These are phyloP conservation scores for Pouteria glomerata DNA, from an alignment of 148 eudicot species.

Conservation along the genomic window DNA sequence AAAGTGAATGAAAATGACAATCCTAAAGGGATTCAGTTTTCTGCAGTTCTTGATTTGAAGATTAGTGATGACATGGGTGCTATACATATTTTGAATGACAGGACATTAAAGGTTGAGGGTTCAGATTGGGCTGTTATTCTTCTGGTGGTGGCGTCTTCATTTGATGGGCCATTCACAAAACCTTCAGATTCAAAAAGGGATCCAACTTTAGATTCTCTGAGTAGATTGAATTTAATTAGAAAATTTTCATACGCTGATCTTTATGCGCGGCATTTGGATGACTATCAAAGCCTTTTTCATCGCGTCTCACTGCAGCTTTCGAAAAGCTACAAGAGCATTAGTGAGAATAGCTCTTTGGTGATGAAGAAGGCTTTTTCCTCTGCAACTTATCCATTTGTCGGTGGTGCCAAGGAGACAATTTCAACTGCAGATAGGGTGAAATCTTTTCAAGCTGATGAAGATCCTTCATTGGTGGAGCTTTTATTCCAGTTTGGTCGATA, in stretches of 20 bases:
- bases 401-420: slow-evolving; percentile 15
- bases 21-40: slow-evolving; percentile 64
- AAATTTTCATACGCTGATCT: slow-evolving; percentile 50
- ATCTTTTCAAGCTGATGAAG: slow-evolving; percentile 69
- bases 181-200: slow-evolving; percentile 58
- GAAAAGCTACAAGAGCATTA: slow-evolving; percentile 27
- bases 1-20: slow-evolving; percentile 20
- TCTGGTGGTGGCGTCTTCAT: slow-evolving; percentile 67
- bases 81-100: slow-evolving; percentile 36
- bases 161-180: slow-evolving; percentile 61
- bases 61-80: slow-evolving; percentile 37
- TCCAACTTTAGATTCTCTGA: slow-evolving; percentile 48
- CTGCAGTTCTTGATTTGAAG: slow-evolving; percentile 56
- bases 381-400: neutral
- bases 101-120: slow-evolving; percentile 54
- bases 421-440: slow-evolving; percentile 67
- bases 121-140: slow-evolving; percentile 68
- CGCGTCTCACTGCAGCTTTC: slow-evolving; percentile 73
- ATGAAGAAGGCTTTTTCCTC: neutral
- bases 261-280: slow-evolving; percentile 64
- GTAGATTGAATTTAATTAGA: slow-evolving; percentile 30
- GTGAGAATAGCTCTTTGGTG: neutral
- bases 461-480: slow-evolving; percentile 78
- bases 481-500: slow-evolving; percentile 87
- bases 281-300: slow-evolving; percentile 75